phyloP scores from a whole-genome alignment of 305 asterid genomes.

The Rubia balearica region DNA sequence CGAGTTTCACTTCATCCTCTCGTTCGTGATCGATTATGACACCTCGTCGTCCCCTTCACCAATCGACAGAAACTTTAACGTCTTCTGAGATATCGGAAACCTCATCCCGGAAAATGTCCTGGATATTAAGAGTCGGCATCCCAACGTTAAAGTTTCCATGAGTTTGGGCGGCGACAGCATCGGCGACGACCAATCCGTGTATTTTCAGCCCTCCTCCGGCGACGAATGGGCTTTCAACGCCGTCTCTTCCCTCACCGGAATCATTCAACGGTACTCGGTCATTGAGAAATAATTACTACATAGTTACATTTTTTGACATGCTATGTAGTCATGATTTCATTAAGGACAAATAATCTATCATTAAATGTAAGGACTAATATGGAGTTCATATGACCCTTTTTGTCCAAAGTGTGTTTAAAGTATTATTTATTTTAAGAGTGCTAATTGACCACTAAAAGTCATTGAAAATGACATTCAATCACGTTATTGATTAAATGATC shows the following conservation, averaged over 20 bases:
- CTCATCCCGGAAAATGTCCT: slow-evolving; percentile 43
- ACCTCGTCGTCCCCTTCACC: slow-evolving; percentile 41
- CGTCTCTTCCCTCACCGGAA: slow-evolving; percentile 47
- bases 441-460: too few relatives aligned
- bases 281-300: too few relatives aligned
- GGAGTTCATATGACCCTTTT: too few relatives aligned
- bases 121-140: slow-evolving; percentile 34
- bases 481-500: too few relatives aligned
- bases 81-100: slow-evolving; percentile 57
- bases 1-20: slow-evolving; percentile 72
- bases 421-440: too few relatives aligned
- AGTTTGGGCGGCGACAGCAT: slow-evolving; percentile 67
- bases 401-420: too few relatives aligned
- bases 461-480: too few relatives aligned
- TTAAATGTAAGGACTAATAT: too few relatives aligned
- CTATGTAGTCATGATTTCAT: too few relatives aligned
- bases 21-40: slow-evolving; percentile 70
- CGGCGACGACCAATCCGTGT: slow-evolving; percentile 27
- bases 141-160: slow-evolving; percentile 52
- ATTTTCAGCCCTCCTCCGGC: slow-evolving; percentile 41
- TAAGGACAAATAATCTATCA: too few relatives aligned
- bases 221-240: slow-evolving; percentile 62
- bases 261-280: slow-evolving; percentile 22
- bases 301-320: too few relatives aligned
- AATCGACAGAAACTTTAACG: slow-evolving; percentile 55